Base-by-base conservation (phyloP, 2,329 filamentous ascomycete genomes). In the Eutypella sp. region DNA sequence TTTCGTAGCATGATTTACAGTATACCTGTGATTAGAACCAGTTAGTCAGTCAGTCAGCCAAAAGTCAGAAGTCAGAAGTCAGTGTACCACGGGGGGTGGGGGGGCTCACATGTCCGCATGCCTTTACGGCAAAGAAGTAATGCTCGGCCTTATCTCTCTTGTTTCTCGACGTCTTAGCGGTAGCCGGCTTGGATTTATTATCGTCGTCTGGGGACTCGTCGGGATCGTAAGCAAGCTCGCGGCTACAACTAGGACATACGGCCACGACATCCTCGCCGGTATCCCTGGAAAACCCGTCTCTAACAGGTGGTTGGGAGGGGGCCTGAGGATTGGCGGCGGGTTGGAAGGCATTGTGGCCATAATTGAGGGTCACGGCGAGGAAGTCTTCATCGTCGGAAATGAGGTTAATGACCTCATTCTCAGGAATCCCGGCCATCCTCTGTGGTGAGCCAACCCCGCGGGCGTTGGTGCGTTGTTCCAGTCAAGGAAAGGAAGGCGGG, bases 91-190 rank as follows among this genome's bases (percentile, higher is more conserved):
- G 19, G 16, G 29, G 1, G 22, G 40, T 29, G 20, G 24, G 11
- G 11, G 15, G 34, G 39, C 75, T 61, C 77, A 97, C 93, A 70
- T 99, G 93, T 53, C 93, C 93, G 64, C 93, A 99, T 42, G 78
- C 78, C 67, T 91, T 96, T 29, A 93, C 76, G 1, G 93, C 85
- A 90, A 91, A 97, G 51, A 97, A 92, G 58, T 96, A 87, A 60
- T 88, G 84, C 66, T 95, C 90, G 19, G 74, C 76, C 6, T 71
- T 67, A 18, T 74, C 70, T 57, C 76, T 82, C 40, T 69, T 68
- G 33, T 69, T 75, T 16, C 69, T 66, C 24, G 65, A 57, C 49
- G 68, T 74, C 59, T 68, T 70, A 2, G 58, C 41, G 0, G 65
- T 61, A 5, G 60, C 59, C 18, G 51, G 51, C 11, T 15, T n/a